phyloP scores from a whole-genome alignment of 2,329 filamentous ascomycete species.

The Fusarium chlamydosporum region DNA sequence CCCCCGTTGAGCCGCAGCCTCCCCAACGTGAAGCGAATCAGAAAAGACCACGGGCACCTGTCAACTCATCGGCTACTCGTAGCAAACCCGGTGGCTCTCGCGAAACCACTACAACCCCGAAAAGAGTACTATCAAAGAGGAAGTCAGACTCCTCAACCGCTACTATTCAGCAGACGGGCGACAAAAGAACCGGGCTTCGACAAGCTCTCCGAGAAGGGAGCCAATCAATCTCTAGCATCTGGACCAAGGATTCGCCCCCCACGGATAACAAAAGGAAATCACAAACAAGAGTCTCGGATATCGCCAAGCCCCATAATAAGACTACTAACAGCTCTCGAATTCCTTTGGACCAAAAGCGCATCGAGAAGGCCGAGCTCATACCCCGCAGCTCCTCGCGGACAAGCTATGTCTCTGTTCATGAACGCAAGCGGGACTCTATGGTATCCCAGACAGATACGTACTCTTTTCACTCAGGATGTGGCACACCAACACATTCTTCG shows the following conservation, averaged over 20 bases:
- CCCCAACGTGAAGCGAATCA: slow-evolving; percentile 46
- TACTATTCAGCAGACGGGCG: slow-evolving; percentile 46
- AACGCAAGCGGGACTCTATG: slow-evolving; percentile 67
- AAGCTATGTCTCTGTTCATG: slow-evolving; percentile 66
- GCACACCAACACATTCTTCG: slow-evolving; percentile 62
- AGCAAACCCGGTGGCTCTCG: slow-evolving; percentile 51
- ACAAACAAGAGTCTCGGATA: slow-evolving; percentile 45
- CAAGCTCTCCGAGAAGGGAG: slow-evolving; percentile 67
- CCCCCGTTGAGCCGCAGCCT: slow-evolving; percentile 25
- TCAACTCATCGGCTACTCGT: slow-evolving; percentile 38
- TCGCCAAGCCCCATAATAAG: slow-evolving; percentile 35
- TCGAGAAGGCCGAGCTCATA: slow-evolving; percentile 50
- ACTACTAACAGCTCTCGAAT: slow-evolving; percentile 4
- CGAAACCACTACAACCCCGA: slow-evolving; percentile 26
- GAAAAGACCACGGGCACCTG: slow-evolving; percentile 45
- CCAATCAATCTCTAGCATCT: slow-evolving; percentile 63
- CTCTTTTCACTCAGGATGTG: slow-evolving; percentile 64
- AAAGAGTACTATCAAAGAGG: slow-evolving; percentile 44
- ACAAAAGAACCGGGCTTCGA: slow-evolving; percentile 64
- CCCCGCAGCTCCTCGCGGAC: slow-evolving; percentile 61
- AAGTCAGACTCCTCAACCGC: slow-evolving; percentile 34
- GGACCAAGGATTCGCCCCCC: slow-evolving; percentile 62
- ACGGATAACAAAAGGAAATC: slow-evolving; percentile 48
- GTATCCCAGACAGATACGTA: slow-evolving; percentile 70
- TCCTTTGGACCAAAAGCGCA: slow-evolving; percentile 18